These are phyloP conservation scores for Clonostachys byssicola DNA, from an alignment of 2,329 filamentous ascomycete species.

Conservation along the genomic window DNA sequence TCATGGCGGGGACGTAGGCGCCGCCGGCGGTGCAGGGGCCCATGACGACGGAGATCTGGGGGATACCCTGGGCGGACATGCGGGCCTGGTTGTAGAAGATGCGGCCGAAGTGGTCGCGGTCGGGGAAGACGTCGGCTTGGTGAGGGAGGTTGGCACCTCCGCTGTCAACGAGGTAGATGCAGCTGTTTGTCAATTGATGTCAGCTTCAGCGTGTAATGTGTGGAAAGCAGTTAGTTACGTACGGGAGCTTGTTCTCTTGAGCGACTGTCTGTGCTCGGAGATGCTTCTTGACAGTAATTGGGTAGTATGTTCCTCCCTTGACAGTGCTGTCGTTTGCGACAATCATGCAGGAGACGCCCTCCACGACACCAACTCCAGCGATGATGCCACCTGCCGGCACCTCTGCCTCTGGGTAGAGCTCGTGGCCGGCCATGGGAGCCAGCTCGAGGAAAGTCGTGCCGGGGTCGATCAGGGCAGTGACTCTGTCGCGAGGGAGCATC, in stretches of 20 bases:
- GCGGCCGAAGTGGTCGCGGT: conserved; percentile 90
- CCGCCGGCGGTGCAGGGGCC: conserved; percentile 94
- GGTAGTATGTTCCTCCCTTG: conserved; percentile 96
- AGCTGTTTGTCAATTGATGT: conserved; percentile 29
- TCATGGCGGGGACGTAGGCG: conserved; percentile 96
- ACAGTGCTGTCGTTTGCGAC: conserved; percentile 96
- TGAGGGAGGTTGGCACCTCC: conserved; percentile 93
- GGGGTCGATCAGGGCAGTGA: conserved; percentile 82
- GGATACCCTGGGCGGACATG: conserved; percentile 86
- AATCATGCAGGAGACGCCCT: conserved; percentile 88
- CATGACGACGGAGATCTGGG: conserved; percentile 95
- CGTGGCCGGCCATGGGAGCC: conserved; percentile 84
- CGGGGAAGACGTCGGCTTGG: conserved; percentile 93
- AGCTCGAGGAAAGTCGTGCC: conserved; percentile 90
- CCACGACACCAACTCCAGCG: conserved; percentile 84
- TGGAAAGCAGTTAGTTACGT: conserved; percentile 26
- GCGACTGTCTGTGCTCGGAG: conserved; percentile 87
- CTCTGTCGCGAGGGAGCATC: conserved; percentile 88
- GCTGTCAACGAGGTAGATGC: conserved; percentile 94
- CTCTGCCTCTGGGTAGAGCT: conserved; percentile 81
- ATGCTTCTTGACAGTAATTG: conserved; percentile 97
- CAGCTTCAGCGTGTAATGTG: not conserved
- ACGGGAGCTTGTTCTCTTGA: conserved; percentile 71
- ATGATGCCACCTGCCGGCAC: conserved; percentile 89
- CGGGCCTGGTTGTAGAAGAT: conserved; percentile 98